Evolutionary conservation across 2,329 filamentous ascomycete species (phyloP).

Genomic region (Myrmaecium sp.): DNA sequence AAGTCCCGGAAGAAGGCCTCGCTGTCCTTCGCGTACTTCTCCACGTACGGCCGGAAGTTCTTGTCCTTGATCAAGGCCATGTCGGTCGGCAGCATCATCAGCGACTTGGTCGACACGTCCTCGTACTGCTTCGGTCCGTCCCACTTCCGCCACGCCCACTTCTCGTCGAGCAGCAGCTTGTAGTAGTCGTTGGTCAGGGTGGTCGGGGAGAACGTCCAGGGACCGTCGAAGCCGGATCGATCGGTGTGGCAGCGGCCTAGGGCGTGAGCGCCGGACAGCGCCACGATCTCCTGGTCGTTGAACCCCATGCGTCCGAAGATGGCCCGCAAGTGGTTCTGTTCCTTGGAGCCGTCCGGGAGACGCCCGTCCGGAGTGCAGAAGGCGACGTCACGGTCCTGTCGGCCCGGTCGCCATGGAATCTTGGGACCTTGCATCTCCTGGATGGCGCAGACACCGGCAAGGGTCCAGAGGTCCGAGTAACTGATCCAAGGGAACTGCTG

Average conservation of each 20-base stretch:
- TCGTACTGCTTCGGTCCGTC: constrained; percentile 80
- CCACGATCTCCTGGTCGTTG: constrained; percentile 92
- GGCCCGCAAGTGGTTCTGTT: constrained; percentile 63
- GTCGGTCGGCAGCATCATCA: constrained; percentile 98
- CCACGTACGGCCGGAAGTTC: constrained; percentile 60
- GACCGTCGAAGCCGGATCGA: constrained; percentile 79
- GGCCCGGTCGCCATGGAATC: constrained; percentile 80
- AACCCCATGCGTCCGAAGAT: constrained; percentile 98
- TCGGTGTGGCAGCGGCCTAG: constrained; percentile 75
- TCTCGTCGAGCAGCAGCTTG: constrained; percentile 73
- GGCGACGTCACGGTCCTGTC: constrained; percentile 57
- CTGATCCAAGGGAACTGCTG: constrained; percentile 85
- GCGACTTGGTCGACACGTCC: constrained; percentile 67
- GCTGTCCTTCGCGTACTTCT: constrained; percentile 83
- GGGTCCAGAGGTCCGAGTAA: constrained; percentile 95
- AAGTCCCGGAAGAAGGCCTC: constrained; percentile 92
- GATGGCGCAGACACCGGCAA: constrained; percentile 67
- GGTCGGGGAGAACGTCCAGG: constrained; percentile 58
- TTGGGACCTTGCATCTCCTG: constrained; percentile 88
- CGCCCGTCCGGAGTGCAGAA: constrained; percentile 91
- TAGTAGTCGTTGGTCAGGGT: constrained; percentile 92
- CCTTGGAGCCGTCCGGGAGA: constrained; percentile 66
- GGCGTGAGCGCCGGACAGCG: constrained; percentile 70
- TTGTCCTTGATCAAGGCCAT: constrained; percentile 79
- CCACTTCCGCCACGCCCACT: constrained; percentile 87